phyloP scores from a whole-genome alignment of 2,329 filamentous ascomycete genomes.

The Hypoxylon sp. region DNA sequence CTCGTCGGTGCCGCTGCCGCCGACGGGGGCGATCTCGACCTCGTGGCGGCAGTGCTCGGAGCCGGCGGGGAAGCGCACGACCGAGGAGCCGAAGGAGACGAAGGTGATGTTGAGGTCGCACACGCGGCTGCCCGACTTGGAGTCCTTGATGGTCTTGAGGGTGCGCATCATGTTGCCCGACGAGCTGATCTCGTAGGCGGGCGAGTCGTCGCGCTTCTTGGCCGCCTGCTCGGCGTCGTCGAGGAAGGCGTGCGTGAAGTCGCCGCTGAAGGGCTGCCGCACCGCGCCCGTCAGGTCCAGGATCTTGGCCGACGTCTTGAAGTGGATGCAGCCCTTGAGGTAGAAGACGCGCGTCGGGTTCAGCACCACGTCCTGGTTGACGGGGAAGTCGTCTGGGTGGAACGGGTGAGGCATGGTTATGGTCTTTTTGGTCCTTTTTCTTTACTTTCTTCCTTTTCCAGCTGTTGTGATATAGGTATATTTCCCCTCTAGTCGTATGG shows the following conservation, averaged over 20 bases:
- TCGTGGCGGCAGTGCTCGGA: slow-evolving; percentile 44
- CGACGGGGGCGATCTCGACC: slow-evolving; percentile 46
- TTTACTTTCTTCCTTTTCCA: neutral
- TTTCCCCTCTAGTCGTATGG: neutral
- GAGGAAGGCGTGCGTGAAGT: slow-evolving; percentile 45
- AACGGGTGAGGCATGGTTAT: slow-evolving; percentile 46
- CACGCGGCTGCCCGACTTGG: slow-evolving; percentile 35
- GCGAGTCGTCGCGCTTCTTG: slow-evolving; percentile 30
- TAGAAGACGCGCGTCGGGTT: slow-evolving; percentile 42
- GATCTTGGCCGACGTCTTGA: slow-evolving; percentile 45
- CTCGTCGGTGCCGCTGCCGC: slow-evolving; percentile 30
- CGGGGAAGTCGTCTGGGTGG: slow-evolving; percentile 47
- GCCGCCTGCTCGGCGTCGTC: slow-evolving; percentile 37
- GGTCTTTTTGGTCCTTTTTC: too few relatives aligned
- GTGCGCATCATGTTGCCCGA: slow-evolving; percentile 50
- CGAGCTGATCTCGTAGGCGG: slow-evolving; percentile 41
- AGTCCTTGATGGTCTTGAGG: slow-evolving; percentile 45
- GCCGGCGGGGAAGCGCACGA: slow-evolving; percentile 43
- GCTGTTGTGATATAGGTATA: neutral
- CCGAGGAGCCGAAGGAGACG: slow-evolving; percentile 44
- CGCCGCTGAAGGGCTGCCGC: slow-evolving; percentile 38
- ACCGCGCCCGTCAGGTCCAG: slow-evolving; percentile 40
- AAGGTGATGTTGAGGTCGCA: slow-evolving; percentile 50
- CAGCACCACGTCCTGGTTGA: slow-evolving; percentile 40
- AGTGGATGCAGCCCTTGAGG: slow-evolving; percentile 46